phyloP scores from a whole-genome alignment of 2,329 filamentous ascomycete genomes.

The Xylariaceae sp. region DNA sequence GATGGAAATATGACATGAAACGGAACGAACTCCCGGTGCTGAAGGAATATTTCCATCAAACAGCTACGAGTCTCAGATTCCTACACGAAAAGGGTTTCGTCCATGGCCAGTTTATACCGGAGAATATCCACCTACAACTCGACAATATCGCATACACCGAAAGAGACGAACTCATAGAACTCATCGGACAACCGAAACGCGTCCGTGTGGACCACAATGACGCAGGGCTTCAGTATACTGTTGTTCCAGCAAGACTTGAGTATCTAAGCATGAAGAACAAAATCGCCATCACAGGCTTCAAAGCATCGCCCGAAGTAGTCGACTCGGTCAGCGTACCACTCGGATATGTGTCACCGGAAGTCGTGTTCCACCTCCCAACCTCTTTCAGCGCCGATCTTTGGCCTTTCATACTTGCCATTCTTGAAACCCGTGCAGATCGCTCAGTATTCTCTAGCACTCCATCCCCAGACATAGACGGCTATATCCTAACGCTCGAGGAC shows the following conservation, averaged over 20 bases:
- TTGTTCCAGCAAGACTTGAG: background rate
- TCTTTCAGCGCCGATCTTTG: background rate
- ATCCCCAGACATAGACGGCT: background rate
- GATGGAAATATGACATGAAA: background rate
- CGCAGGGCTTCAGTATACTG: background rate
- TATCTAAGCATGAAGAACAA: background rate
- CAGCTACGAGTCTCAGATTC: background rate
- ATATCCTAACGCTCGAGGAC: background rate
- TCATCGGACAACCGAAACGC: background rate
- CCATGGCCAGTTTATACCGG: background rate
- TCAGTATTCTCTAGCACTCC: background rate
- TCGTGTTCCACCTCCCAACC: background rate
- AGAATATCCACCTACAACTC: background rate
- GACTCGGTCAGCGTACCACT: background rate
- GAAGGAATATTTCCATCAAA: background rate
- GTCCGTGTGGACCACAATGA: background rate
- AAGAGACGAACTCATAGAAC: background rate
- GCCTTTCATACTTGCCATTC: background rate
- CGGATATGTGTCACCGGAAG: background rate
- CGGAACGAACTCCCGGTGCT: background rate
- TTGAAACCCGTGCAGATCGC: background rate
- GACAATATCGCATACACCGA: background rate
- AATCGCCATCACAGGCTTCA: background rate
- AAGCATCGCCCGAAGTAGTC: background rate
- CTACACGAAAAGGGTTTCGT: background rate